Evolutionary conservation across 2,329 filamentous ascomycete species (phyloP).

Genomic region (Chaetomium globosum): DNA sequence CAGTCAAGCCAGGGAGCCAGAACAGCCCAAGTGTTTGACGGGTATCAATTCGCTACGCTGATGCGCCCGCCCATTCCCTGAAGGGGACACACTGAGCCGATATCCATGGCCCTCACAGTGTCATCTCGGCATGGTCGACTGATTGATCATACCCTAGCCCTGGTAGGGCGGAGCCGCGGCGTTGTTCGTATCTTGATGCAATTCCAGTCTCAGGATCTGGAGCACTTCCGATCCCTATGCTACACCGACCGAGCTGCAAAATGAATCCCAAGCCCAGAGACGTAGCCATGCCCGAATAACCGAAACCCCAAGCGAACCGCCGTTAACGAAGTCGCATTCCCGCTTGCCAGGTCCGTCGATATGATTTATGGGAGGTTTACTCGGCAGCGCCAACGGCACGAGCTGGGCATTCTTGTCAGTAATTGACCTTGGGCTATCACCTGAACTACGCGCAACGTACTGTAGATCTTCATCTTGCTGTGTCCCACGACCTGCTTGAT

Average conservation of each 20-base stretch:
- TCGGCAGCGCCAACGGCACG: conserved; percentile 61
- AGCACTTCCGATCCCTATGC: conserved; percentile 45
- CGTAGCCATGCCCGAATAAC: conserved; percentile 41
- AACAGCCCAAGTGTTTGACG: conserved; percentile 3
- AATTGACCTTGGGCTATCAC: conserved; percentile 26
- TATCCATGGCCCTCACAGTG: conserved; percentile 23
- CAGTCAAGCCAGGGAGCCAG: not conserved
- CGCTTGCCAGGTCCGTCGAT: conserved; percentile 36
- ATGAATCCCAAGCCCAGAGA: conserved; percentile 39
- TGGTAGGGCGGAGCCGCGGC: conserved; percentile 30
- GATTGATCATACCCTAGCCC: conserved; percentile 31
- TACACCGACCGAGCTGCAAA: conserved; percentile 42
- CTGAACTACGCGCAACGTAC: conserved; percentile 49
- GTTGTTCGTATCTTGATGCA: conserved; percentile 39
- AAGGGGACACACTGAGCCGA: conserved; percentile 10
- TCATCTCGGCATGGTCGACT: conserved; percentile 19
- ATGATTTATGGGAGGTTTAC: conserved; percentile 40
- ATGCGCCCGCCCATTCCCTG: conserved; percentile 16
- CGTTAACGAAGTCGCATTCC: conserved; percentile 37
- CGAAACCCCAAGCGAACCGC: conserved; percentile 38
- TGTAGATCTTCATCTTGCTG: conserved; percentile 99
- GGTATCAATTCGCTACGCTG: conserved; percentile 26
- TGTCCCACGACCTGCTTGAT: conserved; percentile 98
- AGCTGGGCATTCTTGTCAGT: conserved; percentile 49
- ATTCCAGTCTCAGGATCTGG: conserved; percentile 42